phyloP scores from a whole-genome alignment of 1,284 basidiomycete species.

The Bothia castanella region DNA sequence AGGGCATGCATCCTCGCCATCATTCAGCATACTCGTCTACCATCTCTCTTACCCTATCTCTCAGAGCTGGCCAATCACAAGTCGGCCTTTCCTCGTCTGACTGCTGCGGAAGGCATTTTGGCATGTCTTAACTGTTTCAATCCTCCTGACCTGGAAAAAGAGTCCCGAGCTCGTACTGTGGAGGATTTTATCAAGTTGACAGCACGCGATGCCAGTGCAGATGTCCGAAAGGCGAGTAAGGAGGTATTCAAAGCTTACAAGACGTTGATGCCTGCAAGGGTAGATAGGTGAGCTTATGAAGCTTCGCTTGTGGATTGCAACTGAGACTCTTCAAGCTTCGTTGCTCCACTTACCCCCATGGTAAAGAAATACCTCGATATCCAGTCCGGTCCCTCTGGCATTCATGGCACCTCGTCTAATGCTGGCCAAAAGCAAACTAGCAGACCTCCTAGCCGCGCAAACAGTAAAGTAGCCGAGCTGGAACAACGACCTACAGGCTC shows the following conservation, averaged over 20 bases:
- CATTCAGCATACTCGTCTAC: slow-evolving; percentile 68
- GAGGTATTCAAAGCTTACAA: slow-evolving; percentile 76
- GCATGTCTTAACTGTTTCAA: slow-evolving; percentile 70
- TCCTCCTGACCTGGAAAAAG: slow-evolving; percentile 69
- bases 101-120: slow-evolving; percentile 60
- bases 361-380: slow-evolving; percentile 77
- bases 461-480: slow-evolving; percentile 14
- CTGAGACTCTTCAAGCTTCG: slow-evolving; percentile 50
- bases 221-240: slow-evolving; percentile 65
- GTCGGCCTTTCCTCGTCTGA: slow-evolving; percentile 58
- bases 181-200: slow-evolving; percentile 67
- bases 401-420: neutral
- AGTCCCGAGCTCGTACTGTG: slow-evolving; percentile 58
- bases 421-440: slow-evolving; percentile 20
- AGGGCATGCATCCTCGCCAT: slow-evolving; percentile 57
- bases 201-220: slow-evolving; percentile 72
- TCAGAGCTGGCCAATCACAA: slow-evolving; percentile 63
- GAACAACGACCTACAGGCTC: slow-evolving; percentile 12
- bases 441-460: slow-evolving; percentile 26
- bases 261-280: slow-evolving; percentile 59
- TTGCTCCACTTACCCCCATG: slow-evolving; percentile 68
- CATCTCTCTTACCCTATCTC: slow-evolving; percentile 62
- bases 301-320: neutral
- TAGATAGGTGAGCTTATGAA: slow-evolving; percentile 53
- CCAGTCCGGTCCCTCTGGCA: slow-evolving; percentile 28